These are phyloP conservation scores for Tuber umbilicatum DNA, from an alignment of 495 filamentous ascomycete species.

Conservation along the genomic window DNA sequence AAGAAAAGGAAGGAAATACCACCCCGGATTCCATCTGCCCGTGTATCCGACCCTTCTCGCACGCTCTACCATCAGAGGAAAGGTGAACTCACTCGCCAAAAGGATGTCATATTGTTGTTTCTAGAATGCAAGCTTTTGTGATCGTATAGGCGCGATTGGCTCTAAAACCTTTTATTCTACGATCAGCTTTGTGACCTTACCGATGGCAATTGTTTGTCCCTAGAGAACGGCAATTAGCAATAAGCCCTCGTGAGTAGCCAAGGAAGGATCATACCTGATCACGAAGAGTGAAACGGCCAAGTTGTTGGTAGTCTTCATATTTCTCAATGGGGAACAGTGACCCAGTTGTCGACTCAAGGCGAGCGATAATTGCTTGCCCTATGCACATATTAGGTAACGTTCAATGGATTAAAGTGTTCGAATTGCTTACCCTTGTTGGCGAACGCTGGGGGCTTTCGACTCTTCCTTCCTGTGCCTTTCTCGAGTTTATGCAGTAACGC, in stretches of 20 bases:
- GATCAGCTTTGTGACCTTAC: constrained; percentile 86
- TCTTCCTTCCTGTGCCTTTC: constrained; percentile 90
- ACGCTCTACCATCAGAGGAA: background rate
- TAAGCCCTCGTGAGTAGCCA: constrained; percentile 11
- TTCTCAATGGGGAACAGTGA: constrained; percentile 84
- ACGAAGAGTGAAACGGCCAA: constrained; percentile 90
- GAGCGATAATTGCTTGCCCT: constrained; percentile 66
- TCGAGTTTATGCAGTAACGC: constrained; percentile 87
- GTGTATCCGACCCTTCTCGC: background rate
- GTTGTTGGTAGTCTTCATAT: constrained; percentile 88
- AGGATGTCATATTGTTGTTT: background rate
- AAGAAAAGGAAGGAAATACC: background rate
- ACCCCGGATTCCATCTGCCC: background rate
- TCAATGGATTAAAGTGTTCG: background rate
- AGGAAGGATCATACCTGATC: constrained; percentile 62
- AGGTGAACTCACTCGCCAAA: background rate
- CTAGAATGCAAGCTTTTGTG: background rate
- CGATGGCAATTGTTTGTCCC: constrained; percentile 96
- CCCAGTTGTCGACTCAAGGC: constrained; percentile 75
- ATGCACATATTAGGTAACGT: constrained; percentile 20
- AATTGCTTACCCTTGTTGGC: constrained; percentile 74
- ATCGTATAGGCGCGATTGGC: background rate
- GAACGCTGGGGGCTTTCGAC: constrained; percentile 85
- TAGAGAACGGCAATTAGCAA: constrained; percentile 42
- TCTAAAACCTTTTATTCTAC: constrained; percentile 34